These are phyloP conservation scores for Septoria petroselini DNA, from an alignment of 2,329 filamentous ascomycete species.

Conservation along the genomic window DNA sequence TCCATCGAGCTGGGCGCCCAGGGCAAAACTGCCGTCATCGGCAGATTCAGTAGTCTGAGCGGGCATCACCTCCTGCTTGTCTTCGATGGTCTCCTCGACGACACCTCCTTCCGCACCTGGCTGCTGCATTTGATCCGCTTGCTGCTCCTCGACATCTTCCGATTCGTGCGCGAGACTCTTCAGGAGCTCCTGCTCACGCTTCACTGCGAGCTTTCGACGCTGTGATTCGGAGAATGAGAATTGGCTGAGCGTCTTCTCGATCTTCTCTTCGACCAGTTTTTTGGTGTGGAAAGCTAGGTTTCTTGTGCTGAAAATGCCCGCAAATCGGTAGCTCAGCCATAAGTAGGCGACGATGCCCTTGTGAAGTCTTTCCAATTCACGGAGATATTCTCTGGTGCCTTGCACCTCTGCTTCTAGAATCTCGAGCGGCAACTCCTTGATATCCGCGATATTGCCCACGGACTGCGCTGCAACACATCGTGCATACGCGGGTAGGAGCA, in stretches of 20 bases:
- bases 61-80: constrained; percentile 16
- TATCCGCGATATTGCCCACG: constrained; percentile 67
- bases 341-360: constrained; percentile 79
- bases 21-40: constrained; percentile 1
- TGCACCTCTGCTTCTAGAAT: constrained; percentile 60
- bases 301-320: constrained; percentile 73
- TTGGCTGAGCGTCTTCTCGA: constrained; percentile 60
- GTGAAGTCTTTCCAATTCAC: constrained; percentile 72
- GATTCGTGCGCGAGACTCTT: constrained; percentile 14
- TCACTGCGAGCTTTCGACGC: constrained; percentile 30
- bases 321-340: constrained; percentile 89
- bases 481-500: constrained; percentile 63
- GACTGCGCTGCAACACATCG: constrained; percentile 65
- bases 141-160: constrained; percentile 39
- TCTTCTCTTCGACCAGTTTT: constrained; percentile 69
- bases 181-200: constrained; percentile 32
- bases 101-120: constrained; percentile 9
- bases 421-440: constrained; percentile 68
- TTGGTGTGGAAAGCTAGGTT: constrained; percentile 77
- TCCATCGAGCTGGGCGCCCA: constrained; percentile 14
- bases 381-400: constrained; percentile 57
- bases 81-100: constrained; percentile 11
- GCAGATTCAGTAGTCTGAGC: background rate
- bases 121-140: background rate
- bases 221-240: constrained; percentile 48